These are phyloP conservation scores for Pezicula carpinea DNA, from an alignment of 2,329 filamentous ascomycete species.

Conservation along the genomic window DNA sequence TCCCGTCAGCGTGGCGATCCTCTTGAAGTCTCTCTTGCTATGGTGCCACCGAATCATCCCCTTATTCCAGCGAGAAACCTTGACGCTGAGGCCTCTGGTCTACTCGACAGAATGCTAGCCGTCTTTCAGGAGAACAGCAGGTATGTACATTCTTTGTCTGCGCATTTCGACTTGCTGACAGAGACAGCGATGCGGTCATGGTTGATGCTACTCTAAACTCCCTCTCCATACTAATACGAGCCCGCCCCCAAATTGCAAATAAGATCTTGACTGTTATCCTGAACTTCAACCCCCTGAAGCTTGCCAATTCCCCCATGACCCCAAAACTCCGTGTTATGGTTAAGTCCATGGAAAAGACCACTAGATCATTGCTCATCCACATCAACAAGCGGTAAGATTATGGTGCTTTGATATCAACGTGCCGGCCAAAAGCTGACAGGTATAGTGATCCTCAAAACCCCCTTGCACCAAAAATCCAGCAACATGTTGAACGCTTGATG, in stretches of 20 bases:
- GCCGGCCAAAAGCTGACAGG: conserved; percentile 19
- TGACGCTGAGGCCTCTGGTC: conserved; percentile 86
- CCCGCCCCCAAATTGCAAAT: conserved; percentile 73
- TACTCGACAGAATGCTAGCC: conserved; percentile 81
- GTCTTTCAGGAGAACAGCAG: conserved; percentile 82
- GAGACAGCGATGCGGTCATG: conserved; percentile 71
- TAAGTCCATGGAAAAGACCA: conserved; percentile 93
- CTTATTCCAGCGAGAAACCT: conserved; percentile 74
- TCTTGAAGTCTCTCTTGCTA: conserved; percentile 79
- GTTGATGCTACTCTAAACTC: conserved; percentile 91
- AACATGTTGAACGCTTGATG: conserved; percentile 78
- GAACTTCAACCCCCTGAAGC: conserved; percentile 86
- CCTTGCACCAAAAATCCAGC: conserved; percentile 72
- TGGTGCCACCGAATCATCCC: conserved; percentile 79
- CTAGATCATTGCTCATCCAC: conserved; percentile 77
- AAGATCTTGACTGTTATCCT: conserved; percentile 83
- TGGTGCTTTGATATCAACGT: not conserved
- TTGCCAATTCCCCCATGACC: conserved; percentile 72
- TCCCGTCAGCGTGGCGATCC: conserved; percentile 58
- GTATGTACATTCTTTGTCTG: conserved; percentile 43
- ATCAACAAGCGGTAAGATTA: conserved; percentile 65
- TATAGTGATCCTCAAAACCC: conserved; percentile 75
- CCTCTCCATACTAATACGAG: conserved; percentile 76
- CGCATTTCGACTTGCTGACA: conserved; percentile 31
- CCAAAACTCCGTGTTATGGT: conserved; percentile 76